A percentile compares a stretch with the other conserved stretches of the same genome.
These are phyloP conservation scores for Eutrema yunnanense DNA, from an alignment of 345 rosid species.

Conservation along the genomic window DNA sequence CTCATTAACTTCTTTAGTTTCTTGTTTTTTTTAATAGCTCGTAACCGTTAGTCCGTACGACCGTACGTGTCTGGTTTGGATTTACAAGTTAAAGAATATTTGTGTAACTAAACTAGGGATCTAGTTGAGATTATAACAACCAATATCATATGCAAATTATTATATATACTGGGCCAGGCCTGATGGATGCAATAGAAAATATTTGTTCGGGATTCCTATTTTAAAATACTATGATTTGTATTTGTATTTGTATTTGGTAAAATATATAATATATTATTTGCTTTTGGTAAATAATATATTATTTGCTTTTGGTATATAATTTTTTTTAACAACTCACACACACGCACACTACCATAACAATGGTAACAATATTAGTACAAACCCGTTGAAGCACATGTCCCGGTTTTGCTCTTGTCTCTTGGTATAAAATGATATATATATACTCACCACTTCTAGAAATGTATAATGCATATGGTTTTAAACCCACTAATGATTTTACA, in stretches of 20 bases:
- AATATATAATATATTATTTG: background rate
- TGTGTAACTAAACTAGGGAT: background rate
- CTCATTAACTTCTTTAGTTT: conserved; percentile 6
- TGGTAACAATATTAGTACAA: background rate
- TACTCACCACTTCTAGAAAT: background rate
- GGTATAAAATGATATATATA: background rate
- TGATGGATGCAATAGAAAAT: background rate
- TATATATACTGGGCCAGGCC: background rate
- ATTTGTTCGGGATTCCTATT: background rate
- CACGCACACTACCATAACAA: background rate
- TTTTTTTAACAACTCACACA: background rate
- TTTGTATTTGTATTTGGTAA: background rate
- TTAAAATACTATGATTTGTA: background rate
- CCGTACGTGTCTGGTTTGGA: conserved; percentile 19
- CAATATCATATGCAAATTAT: background rate
- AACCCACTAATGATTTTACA: too few species aligned
- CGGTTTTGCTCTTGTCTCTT: background rate
- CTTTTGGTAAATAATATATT: background rate
- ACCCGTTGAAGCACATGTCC: background rate
- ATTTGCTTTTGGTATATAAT: background rate
- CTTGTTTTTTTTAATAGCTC: conserved; percentile 14
- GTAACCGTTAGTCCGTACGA: conserved; percentile 9
- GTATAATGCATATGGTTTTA: background rate
- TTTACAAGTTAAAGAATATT: background rate
- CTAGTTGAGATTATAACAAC: background rate